Evolutionary conservation across 1,284 basidiomycete genomes (phyloP).

Genomic region (Ustilago trichophora): DNA sequence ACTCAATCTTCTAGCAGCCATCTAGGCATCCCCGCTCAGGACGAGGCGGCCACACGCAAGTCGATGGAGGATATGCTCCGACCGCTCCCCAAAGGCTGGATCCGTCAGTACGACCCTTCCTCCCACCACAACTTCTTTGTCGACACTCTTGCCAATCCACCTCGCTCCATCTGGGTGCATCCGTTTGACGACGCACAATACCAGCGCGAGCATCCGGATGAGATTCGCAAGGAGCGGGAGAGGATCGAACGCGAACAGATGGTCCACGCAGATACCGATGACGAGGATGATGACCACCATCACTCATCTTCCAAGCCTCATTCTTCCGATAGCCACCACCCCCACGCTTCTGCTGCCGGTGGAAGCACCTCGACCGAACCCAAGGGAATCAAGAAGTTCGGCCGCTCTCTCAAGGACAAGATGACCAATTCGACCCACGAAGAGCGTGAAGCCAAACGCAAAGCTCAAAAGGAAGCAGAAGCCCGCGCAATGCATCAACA

Average conservation of each 20-base stretch:
- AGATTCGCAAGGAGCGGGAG: conserved; percentile 16
- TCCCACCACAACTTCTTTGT: conserved; percentile 60
- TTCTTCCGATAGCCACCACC: neutral
- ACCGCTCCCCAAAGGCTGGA: conserved; percentile 58
- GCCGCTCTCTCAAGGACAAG: conserved; percentile 63
- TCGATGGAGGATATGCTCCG: conserved; percentile 50
- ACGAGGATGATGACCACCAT: conserved; percentile 31
- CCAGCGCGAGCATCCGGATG: conserved; percentile 36
- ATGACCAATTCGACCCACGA: conserved; percentile 62
- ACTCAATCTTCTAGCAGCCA: neutral
- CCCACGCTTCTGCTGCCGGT: neutral
- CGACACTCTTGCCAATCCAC: conserved; percentile 60
- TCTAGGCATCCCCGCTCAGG: conserved; percentile 12
- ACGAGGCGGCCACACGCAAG: conserved; percentile 15
- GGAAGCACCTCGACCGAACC: conserved; percentile 1
- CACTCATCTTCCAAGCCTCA: neutral
- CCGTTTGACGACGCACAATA: conserved; percentile 57
- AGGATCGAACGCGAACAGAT: conserved; percentile 22
- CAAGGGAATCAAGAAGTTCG: conserved; percentile 53
- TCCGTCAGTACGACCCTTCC: conserved; percentile 59
- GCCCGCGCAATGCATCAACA: conserved; percentile 49
- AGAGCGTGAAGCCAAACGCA: conserved; percentile 52
- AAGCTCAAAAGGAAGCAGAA: conserved; percentile 46
- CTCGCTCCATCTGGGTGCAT: conserved; percentile 65
- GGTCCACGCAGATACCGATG: conserved; percentile 47